phyloP scores from a whole-genome alignment of 108 stramenopile genomes.

The Chaetoceros muelleri region DNA sequence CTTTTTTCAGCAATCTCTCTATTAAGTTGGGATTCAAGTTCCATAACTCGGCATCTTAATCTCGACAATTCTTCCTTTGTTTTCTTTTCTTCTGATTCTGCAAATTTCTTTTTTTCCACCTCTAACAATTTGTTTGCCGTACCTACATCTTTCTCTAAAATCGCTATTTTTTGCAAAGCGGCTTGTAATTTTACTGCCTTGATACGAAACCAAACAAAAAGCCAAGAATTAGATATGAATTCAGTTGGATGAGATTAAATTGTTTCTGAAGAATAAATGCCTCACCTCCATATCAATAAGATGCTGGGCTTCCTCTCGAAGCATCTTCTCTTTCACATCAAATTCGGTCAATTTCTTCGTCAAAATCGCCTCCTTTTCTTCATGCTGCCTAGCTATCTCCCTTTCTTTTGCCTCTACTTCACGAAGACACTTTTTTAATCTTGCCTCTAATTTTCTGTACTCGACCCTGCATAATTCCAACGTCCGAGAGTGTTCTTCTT shows the following conservation, averaged over 20 bases:
- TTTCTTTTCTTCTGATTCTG: not conserved
- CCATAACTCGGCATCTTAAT: not conserved
- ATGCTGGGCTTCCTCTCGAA: not conserved
- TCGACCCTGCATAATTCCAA: not conserved
- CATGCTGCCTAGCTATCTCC: not conserved
- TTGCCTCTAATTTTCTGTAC: not conserved
- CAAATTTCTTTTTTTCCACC: not conserved
- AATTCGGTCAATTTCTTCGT: not conserved
- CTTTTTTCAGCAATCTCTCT: not conserved
- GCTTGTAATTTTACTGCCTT: not conserved
- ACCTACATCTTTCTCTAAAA: not conserved
- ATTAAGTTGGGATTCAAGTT: not conserved
- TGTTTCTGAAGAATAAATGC: not conserved
- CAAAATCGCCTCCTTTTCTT: not conserved
- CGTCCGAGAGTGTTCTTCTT: not conserved
- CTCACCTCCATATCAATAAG: not conserved
- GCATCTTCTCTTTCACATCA: too few species aligned
- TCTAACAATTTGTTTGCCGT: not conserved
- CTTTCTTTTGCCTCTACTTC: not conserved
- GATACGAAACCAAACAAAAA: not conserved
- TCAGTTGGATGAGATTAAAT: not conserved
- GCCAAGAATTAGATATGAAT: not conserved
- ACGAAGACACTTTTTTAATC: not conserved
- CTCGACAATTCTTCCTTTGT: not conserved
- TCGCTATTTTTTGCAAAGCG: not conserved